Evolutionary conservation across 148 eudicot species (phyloP).

Genomic region (Cornus controversa): DNA sequence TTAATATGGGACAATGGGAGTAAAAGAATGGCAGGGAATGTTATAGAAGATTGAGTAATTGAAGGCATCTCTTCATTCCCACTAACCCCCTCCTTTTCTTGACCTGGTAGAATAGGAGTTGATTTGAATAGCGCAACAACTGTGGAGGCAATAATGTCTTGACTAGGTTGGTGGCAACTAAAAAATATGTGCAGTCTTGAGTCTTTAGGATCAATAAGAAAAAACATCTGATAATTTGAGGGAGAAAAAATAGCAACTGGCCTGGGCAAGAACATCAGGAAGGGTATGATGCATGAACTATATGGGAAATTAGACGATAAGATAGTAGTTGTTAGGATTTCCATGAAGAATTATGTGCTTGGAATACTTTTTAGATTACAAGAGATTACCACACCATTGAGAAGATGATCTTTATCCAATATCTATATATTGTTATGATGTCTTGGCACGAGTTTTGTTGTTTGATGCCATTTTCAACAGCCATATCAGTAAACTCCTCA

Average conservation of each 20-base stretch:
- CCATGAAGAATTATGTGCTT: background rate
- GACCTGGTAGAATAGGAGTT: background rate
- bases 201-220: background rate
- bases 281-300: background rate
- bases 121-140: too few species aligned
- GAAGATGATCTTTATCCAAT: background rate
- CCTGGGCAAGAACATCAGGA: background rate
- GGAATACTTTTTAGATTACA: background rate
- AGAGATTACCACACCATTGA: background rate
- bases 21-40: background rate
- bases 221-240: background rate
- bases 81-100: background rate
- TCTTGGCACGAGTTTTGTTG: background rate
- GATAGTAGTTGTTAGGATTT: background rate
- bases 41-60: background rate
- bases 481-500: background rate
- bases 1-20: too few species aligned
- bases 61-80: background rate
- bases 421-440: background rate
- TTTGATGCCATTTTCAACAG: background rate
- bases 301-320: background rate
- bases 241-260: background rate
- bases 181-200: background rate
- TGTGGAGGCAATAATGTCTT: background rate
- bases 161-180: constrained; percentile 1